phyloP scores from a whole-genome alignment of 1,284 basidiomycete genomes.

The Tylopilus sp. region DNA sequence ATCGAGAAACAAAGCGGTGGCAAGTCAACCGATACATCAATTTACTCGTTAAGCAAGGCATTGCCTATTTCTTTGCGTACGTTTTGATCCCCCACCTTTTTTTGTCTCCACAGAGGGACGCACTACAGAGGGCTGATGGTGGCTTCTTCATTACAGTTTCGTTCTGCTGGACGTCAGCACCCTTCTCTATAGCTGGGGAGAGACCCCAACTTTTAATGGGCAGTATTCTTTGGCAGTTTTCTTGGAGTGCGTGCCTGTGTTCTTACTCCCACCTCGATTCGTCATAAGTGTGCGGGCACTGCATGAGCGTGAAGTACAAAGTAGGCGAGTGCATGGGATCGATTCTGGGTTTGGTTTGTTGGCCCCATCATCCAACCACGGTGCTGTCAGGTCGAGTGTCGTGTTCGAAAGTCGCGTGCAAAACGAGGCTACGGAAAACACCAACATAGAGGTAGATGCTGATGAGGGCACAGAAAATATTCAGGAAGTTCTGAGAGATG shows the following conservation, averaged over 20 bases:
- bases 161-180: not conserved
- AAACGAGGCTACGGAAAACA: too few relatives aligned
- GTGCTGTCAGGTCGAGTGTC: too few relatives aligned
- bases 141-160: not conserved
- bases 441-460: too few relatives aligned
- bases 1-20: constrained; percentile 19
- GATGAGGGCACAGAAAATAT: too few relatives aligned
- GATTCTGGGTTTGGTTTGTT: not conserved
- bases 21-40: not conserved
- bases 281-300: not conserved
- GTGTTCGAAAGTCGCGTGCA: too few relatives aligned
- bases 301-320: not conserved
- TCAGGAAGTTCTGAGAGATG: constrained; percentile 34
- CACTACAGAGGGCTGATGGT: not conserved
- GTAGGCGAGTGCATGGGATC: not conserved
- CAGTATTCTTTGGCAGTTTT: not conserved
- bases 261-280: not conserved
- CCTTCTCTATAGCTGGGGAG: not conserved
- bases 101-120: too few relatives aligned
- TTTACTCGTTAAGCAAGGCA: constrained; percentile 10
- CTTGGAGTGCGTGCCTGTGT: not conserved
- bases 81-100: not conserved
- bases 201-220: not conserved
- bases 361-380: not conserved
- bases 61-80: constrained; percentile 23